Percentiles rank a stretch among this genome's conserved stretches.
These are phyloP conservation scores for Colletotrichum higginsianum DNA, from an alignment of 2,329 filamentous ascomycete species.

Conservation along the genomic window DNA sequence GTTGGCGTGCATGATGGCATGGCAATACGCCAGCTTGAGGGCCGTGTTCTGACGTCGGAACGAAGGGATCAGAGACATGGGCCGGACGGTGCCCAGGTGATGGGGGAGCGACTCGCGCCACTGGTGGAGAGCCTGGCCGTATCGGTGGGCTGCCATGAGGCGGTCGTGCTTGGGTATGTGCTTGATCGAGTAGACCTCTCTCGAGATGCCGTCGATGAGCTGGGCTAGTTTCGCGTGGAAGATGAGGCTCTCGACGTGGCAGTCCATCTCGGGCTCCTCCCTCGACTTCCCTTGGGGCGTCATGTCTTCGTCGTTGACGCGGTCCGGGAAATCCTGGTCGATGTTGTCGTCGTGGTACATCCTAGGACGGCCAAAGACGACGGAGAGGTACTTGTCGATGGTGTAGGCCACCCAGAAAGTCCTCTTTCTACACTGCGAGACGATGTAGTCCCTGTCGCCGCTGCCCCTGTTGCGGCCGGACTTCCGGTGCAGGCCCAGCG, in stretches of 20 bases:
- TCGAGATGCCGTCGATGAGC: slow-evolving; percentile 57
- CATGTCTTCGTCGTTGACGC: slow-evolving; percentile 71
- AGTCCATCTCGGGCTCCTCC: slow-evolving; percentile 55
- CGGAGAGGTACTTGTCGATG: slow-evolving; percentile 74
- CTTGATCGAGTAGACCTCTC: slow-evolving; percentile 57
- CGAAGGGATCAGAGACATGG: slow-evolving; percentile 60
- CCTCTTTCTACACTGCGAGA: slow-evolving; percentile 67
- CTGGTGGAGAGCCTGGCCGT: slow-evolving; percentile 55
- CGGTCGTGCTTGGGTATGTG: slow-evolving; percentile 53
- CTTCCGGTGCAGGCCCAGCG: slow-evolving; percentile 52
- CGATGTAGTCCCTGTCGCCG: slow-evolving; percentile 57
- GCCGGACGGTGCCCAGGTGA: slow-evolving; percentile 59
- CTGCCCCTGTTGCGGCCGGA: slow-evolving; percentile 29
- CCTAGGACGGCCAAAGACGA: slow-evolving; percentile 73
- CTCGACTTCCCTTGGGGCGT: slow-evolving; percentile 53
- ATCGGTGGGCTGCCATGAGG: slow-evolving; percentile 54
- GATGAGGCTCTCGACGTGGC: slow-evolving; percentile 64
- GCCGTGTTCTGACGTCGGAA: slow-evolving; percentile 66
- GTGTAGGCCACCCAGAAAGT: slow-evolving; percentile 76
- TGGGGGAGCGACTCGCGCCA: slow-evolving; percentile 60
- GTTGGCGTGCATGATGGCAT: slow-evolving; percentile 70
- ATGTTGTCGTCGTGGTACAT: slow-evolving; percentile 76
- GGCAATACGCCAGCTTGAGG: slow-evolving; percentile 67
- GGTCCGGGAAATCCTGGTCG: slow-evolving; percentile 71
- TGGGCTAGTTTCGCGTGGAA: slow-evolving; percentile 60